A percentile compares a stretch with the other conserved stretches of the same genome.
Evolutionary conservation across 1,139 yeast genomes (phyloP).

Genomic region (Pichia sp.): DNA sequence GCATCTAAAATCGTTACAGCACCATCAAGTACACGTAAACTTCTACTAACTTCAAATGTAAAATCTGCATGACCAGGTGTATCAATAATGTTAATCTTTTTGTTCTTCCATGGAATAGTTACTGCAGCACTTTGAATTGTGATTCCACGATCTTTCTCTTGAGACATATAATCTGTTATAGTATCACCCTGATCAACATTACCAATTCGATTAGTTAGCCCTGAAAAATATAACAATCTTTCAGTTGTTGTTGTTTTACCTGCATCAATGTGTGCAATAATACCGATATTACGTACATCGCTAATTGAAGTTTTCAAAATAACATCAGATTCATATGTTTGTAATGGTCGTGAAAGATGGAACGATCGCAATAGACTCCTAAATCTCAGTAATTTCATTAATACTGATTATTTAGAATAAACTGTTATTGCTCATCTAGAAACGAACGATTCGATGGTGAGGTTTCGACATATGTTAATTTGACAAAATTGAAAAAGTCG

Average conservation of each 20-base stretch:
- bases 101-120: slow-evolving; percentile 76
- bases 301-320: slow-evolving; percentile 18
- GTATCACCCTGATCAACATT: slow-evolving; percentile 97
- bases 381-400: background rate
- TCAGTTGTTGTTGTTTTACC: slow-evolving; percentile 89
- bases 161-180: slow-evolving; percentile 84
- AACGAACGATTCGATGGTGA: no score
- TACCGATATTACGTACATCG: slow-evolving; percentile 62
- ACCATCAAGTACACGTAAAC: slow-evolving; percentile 87
- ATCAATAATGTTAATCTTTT: slow-evolving; percentile 78
- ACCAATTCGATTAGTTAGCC: slow-evolving; percentile 74
- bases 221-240: slow-evolving; percentile 83
- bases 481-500: no score
- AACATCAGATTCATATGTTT: slow-evolving; percentile 15
- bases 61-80: slow-evolving; percentile 99
- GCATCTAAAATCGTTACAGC: slow-evolving; percentile 89
- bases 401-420: background rate
- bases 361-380: background rate
- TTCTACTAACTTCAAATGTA: slow-evolving; percentile 86
- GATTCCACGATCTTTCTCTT: slow-evolving; percentile 89
- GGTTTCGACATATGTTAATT: no score
- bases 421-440: no score
- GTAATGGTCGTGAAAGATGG: background rate
- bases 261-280: slow-evolving; percentile 85
- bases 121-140: slow-evolving; percentile 97